Evolutionary conservation across 495 filamentous ascomycete species (phyloP).

Genomic region (Beverwykella pulmonaria): DNA sequence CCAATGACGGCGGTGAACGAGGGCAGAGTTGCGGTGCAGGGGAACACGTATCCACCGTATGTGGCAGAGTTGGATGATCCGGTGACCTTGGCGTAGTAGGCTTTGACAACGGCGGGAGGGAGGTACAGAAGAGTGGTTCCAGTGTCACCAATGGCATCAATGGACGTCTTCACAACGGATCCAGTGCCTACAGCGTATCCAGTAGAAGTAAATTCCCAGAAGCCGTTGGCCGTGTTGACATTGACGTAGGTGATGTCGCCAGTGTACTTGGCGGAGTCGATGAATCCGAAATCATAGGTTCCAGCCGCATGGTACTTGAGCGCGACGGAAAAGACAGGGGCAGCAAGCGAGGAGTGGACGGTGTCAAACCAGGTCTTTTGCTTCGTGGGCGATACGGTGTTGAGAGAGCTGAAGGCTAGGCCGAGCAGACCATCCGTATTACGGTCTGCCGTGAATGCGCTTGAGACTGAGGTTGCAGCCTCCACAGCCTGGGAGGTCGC

Average conservation of each 20-base stretch:
- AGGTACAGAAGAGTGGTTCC: conserved; percentile 75
- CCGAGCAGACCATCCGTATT: conserved; percentile 72
- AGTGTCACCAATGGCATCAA: conserved; percentile 63
- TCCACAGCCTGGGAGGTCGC: conserved; percentile 69
- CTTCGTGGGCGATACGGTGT: conserved; percentile 63
- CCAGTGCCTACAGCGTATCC: conserved; percentile 63
- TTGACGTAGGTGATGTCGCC: conserved; percentile 63
- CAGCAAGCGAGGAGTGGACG: conserved; percentile 58
- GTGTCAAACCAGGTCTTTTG: conserved; percentile 77
- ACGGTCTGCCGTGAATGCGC: conserved; percentile 60
- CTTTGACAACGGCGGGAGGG: conserved; percentile 56
- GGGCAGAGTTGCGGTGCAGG: conserved; percentile 65
- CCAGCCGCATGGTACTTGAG: conserved; percentile 68
- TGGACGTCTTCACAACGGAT: conserved; percentile 42
- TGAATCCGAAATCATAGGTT: conserved; percentile 74
- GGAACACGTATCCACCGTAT: conserved; percentile 68
- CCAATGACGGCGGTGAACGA: conserved; percentile 64
- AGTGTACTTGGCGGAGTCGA: conserved; percentile 64
- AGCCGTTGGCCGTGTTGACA: conserved; percentile 64
- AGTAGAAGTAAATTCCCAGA: conserved; percentile 68
- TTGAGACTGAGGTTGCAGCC: conserved; percentile 63
- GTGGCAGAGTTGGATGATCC: conserved; percentile 52
- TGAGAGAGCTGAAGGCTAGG: conserved; percentile 70
- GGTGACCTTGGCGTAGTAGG: conserved; percentile 65
- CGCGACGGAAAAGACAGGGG: conserved; percentile 69